Conservation (phyloP, 768 basidiomycete species). For the Lactarius indigo region DNA sequence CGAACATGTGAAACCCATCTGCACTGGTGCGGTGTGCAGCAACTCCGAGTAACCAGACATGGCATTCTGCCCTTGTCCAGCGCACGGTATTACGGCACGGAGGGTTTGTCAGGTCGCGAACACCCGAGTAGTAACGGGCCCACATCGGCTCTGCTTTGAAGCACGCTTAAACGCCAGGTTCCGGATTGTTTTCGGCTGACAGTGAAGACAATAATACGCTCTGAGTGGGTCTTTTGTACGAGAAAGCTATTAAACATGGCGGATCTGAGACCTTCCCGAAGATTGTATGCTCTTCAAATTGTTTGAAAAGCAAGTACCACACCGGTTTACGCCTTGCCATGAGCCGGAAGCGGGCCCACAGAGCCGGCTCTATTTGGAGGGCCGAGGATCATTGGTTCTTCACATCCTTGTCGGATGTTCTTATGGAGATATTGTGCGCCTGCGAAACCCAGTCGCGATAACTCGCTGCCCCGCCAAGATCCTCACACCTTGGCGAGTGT, state of each 20-base stretch:
- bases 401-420: not conserved
- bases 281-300: not conserved
- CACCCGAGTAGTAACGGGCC: not conserved
- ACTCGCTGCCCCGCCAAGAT: not conserved
- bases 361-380: not conserved
- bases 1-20: conserved; percentile 7
- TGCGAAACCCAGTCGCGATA: not conserved
- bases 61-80: not conserved
- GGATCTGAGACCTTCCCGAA: conserved; percentile 4
- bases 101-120: not conserved
- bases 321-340: not conserved
- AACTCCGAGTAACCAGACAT: conserved; percentile 9
- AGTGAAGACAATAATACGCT: not conserved
- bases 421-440: not conserved
- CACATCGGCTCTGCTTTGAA: not conserved
- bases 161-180: not conserved
- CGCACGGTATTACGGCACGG: not conserved
- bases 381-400: not conserved
- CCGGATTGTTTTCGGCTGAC: not conserved
- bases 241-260: not conserved
- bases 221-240: not conserved
- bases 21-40: not conserved
- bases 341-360: not conserved
- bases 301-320: not conserved
- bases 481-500: not conserved